A percentile compares a stretch with the other conserved stretches of the same genome.
These are phyloP conservation scores for Boechera stricta DNA, from an alignment of 345 rosid genomes.

Conservation along the genomic window DNA sequence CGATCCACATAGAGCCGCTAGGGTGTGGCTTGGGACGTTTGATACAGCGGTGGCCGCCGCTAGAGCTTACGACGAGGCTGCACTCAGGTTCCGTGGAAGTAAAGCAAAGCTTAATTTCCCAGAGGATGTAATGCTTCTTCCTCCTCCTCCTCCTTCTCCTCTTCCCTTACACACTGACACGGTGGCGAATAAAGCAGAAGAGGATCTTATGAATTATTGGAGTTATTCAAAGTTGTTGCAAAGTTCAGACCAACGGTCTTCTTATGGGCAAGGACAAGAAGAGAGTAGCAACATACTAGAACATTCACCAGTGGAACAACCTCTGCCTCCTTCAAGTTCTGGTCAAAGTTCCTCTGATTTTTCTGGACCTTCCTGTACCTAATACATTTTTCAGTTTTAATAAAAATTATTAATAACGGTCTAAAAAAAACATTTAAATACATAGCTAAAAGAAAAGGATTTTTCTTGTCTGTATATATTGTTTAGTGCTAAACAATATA, in stretches of 20 bases:
- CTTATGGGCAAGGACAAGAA: constrained; percentile 11
- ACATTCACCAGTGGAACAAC: constrained; percentile 11
- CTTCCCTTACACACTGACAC: constrained; percentile 15
- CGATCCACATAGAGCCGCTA: constrained; percentile 79
- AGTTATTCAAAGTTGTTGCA: constrained; percentile 59
- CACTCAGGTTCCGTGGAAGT: constrained; percentile 81
- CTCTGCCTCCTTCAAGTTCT: constrained; percentile 25
- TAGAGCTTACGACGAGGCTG: constrained; percentile 89
- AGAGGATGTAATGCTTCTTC: constrained; percentile 54
- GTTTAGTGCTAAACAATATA: not conserved
- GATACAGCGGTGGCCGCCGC: constrained; percentile 89
- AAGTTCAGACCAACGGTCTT: constrained; percentile 39
- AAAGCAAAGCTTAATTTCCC: constrained; percentile 89
- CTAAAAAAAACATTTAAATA: not conserved
- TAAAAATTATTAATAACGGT: not conserved
- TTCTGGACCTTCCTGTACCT: constrained; percentile 10
- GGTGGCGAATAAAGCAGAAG: constrained; percentile 14
- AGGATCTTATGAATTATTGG: constrained; percentile 51
- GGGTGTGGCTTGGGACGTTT: constrained; percentile 93
- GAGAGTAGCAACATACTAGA: not conserved
- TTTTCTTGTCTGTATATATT: not conserved
- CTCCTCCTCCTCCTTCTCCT: constrained; percentile 19
- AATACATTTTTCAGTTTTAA: not conserved
- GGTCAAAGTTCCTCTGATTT: constrained; percentile 8
- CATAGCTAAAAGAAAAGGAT: not conserved